phyloP scores from a whole-genome alignment of 441 rosid genomes.

The Erodium chrysanthum region DNA sequence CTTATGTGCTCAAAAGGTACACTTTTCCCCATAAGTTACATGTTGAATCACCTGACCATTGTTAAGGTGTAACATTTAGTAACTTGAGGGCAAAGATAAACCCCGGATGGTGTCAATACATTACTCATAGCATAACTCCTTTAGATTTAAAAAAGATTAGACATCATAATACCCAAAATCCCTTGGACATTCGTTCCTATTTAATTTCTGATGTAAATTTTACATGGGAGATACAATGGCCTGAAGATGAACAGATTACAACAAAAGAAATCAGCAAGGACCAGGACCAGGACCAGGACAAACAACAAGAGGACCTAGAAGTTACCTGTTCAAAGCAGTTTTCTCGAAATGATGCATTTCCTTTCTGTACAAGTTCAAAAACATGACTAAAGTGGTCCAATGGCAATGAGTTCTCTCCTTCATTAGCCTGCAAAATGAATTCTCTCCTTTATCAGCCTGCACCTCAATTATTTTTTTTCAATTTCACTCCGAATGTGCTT shows the following conservation, averaged over 20 bases:
- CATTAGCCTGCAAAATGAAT: conserved; percentile 1
- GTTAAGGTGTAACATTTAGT: no score
- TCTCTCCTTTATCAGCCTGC: conserved; percentile 2
- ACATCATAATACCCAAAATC: background rate
- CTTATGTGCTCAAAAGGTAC: no score
- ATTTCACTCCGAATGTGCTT: background rate
- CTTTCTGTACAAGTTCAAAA: conserved; percentile 5
- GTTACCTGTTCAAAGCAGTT: conserved; percentile 9
- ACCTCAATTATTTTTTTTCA: background rate
- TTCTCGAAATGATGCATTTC: conserved; percentile 7
- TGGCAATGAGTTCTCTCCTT: conserved; percentile 9
- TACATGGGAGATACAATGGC: background rate
- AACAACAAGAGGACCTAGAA: background rate
- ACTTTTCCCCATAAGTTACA: no score
- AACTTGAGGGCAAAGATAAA: background rate
- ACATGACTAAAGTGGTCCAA: conserved; percentile 2
- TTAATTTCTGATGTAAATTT: background rate
- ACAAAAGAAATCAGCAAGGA: background rate
- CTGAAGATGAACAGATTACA: background rate
- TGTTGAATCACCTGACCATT: background rate
- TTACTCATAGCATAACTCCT: background rate
- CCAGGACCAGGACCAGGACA: background rate
- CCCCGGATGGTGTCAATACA: background rate
- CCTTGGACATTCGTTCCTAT: background rate
- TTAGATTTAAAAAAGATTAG: background rate